Conservation (phyloP, 768 basidiomycete species). For the Rhizopogon rudus region DNA sequence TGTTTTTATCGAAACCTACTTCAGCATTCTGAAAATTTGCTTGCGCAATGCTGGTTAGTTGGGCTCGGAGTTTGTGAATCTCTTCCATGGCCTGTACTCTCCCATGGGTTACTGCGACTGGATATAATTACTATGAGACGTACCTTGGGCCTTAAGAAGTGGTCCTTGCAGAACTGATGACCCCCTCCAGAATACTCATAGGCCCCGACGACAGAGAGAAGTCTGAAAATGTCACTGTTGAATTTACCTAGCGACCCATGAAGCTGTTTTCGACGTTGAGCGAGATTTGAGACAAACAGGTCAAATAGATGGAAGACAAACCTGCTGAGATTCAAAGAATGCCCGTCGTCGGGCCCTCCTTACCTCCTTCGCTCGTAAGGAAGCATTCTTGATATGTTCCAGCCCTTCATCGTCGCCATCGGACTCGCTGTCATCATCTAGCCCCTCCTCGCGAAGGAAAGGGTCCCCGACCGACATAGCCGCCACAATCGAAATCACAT, state of each 20-base stretch:
- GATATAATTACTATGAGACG: slow-evolving; percentile 4
- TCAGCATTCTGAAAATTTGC: slow-evolving; percentile 68
- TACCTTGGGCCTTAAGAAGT: slow-evolving; percentile 91
- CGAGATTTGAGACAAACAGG: slow-evolving; percentile 1
- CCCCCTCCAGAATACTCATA: slow-evolving; percentile 89
- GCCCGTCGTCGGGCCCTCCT: slow-evolving; percentile 61
- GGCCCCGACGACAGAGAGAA: slow-evolving; percentile 92
- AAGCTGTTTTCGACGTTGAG: slow-evolving; percentile 34
- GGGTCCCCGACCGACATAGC: slow-evolving; percentile 94
- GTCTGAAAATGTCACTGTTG: slow-evolving; percentile 81
- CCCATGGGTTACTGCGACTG: neutral
- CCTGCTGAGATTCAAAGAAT: slow-evolving; percentile 81
- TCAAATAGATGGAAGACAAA: slow-evolving; percentile 25
- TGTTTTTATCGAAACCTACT: slow-evolving; percentile 54
- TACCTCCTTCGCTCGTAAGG: slow-evolving; percentile 47
- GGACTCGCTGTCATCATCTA: slow-evolving; percentile 39
- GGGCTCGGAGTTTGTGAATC: slow-evolving; percentile 90
- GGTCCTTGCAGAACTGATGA: slow-evolving; percentile 74
- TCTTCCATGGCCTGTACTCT: slow-evolving; percentile 88
- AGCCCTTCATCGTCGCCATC: slow-evolving; percentile 35
- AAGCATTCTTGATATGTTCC: slow-evolving; percentile 41
- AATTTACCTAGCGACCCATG: slow-evolving; percentile 78
- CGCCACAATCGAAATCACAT: slow-evolving; percentile 87
- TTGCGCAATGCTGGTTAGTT: slow-evolving; percentile 81
- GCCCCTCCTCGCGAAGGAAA: slow-evolving; percentile 78